A percentile compares a stretch with the other conserved stretches of the same genome.
Evolutionary conservation across 1,139 yeast genomes (phyloP).

Genomic region (Sugiyamaella sp.): DNA sequence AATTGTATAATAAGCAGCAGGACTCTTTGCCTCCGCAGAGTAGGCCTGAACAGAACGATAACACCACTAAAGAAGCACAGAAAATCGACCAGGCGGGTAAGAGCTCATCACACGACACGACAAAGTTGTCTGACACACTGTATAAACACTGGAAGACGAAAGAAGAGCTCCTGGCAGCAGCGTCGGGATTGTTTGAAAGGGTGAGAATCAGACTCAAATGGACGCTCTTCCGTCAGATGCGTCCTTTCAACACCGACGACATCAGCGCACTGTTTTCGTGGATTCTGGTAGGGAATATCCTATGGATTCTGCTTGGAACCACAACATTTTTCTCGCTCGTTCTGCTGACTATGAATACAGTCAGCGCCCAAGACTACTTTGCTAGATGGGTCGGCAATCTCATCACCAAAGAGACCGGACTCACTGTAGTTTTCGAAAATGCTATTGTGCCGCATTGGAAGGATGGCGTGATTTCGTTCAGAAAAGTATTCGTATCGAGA

Average conservation of each 20-base stretch:
- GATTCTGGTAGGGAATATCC: slow-evolving; percentile 83
- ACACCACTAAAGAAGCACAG: background rate
- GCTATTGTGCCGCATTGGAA: slow-evolving; percentile 97
- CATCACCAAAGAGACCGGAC: slow-evolving; percentile 81
- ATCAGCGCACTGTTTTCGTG: slow-evolving; percentile 87
- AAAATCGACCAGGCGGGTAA: background rate
- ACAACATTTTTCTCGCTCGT: slow-evolving; percentile 85
- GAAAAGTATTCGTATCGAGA: slow-evolving; percentile 82
- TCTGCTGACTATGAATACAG: slow-evolving; percentile 79
- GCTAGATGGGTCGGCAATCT: slow-evolving; percentile 81
- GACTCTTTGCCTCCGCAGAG: background rate
- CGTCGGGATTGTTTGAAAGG: slow-evolving; percentile 54
- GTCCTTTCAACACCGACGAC: slow-evolving; percentile 88
- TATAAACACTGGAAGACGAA: slow-evolving; percentile 32
- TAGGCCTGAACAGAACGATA: background rate
- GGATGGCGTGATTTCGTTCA: slow-evolving; percentile 80
- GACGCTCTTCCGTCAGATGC: slow-evolving; percentile 61
- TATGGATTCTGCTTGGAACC: slow-evolving; percentile 79
- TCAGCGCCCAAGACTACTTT: slow-evolving; percentile 85
- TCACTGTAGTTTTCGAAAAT: slow-evolving; percentile 85
- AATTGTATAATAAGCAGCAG: background rate
- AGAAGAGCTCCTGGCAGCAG: slow-evolving; percentile 58
- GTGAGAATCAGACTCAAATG: slow-evolving; percentile 65
- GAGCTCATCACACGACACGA: too few relatives aligned
- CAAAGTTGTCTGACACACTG: background rate